Base-by-base conservation (phyloP, 2,329 filamentous ascomycete genomes). In the Helotiales sp. region DNA sequence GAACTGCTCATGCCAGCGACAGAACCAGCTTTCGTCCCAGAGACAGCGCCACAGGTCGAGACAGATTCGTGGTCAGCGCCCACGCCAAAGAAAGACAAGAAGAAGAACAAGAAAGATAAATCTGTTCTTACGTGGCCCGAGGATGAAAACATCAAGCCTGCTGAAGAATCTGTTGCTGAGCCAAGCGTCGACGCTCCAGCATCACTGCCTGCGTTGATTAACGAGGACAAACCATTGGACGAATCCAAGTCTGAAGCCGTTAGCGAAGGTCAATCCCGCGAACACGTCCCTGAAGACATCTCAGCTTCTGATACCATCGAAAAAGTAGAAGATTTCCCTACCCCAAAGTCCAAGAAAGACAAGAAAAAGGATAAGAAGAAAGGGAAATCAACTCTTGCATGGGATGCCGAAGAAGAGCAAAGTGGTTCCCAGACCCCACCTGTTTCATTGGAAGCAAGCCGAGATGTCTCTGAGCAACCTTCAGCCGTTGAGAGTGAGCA, bases 101-200 rank as follows among this genome's bases (percentile, higher is more conserved):
- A 60, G 25, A 76, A 76, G 58, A 66, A 63, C 2, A 64, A 68
- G 22, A 57, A 57, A 42, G 48, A 52, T 22, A 52, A 52, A 19
- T 52, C 48, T 29, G 22, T 44, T 12, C 10, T 44, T 8, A 29
- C 49, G 10, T 47, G 19, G 46, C 22, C 33, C 8, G 44, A 25
- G n/a, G 34, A 52, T n/a, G 33, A 38, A 15, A 22, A 38, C 10
- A 29, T n/a, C 22, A 36, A 46, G 13, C 25, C 24, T n/a, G 17
- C 27, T 38, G 24, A 22, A 49, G 42, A 49, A 19, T 19, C 50
- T 3, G 12, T 40, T 8, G 8, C 36, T 19, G 36, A 55, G 29
- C 1, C 29, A 5, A 52, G 15, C 19, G 29, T 19, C 24, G 56
- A 42, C 22, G 22, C 36, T 1, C 3, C 10, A 13, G 40, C 10